These are phyloP conservation scores for Lentinula novae-zelandiae DNA, from an alignment of 1,284 basidiomycete species.

Conservation along the genomic window DNA sequence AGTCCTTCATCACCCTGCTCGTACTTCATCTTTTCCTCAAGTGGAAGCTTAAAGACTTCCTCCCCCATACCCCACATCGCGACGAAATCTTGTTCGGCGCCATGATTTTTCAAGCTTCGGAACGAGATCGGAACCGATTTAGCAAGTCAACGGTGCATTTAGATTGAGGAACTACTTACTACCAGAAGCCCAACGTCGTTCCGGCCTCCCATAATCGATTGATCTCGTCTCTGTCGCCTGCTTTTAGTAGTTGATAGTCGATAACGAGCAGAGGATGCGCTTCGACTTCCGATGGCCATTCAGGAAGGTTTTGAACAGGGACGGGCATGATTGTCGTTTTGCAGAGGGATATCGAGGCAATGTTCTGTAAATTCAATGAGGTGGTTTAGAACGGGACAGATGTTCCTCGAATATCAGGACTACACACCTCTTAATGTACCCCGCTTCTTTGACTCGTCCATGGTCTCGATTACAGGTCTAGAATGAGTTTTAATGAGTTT, in stretches of 20 bases:
- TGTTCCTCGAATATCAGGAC: too few species aligned
- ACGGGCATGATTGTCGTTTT: too few species aligned
- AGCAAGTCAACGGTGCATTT: not conserved
- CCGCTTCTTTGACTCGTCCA: too few species aligned
- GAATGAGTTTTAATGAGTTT: too few species aligned
- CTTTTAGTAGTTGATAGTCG: constrained; percentile 31
- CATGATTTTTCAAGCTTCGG: constrained; percentile 50
- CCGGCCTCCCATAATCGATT: constrained; percentile 32
- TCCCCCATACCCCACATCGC: constrained; percentile 53
- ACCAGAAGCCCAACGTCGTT: constrained; percentile 36
- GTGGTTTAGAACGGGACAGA: too few species aligned
- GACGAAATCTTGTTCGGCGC: constrained; percentile 38
- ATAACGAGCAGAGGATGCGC: constrained; percentile 34
- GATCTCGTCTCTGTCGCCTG: constrained; percentile 26
- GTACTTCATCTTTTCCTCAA: constrained; percentile 51
- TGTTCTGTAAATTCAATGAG: too few species aligned
- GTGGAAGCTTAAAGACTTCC: constrained; percentile 46
- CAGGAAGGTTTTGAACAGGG: too few species aligned
- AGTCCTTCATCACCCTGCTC: constrained; percentile 38
- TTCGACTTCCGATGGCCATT: constrained; percentile 29
- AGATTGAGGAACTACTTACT: constrained; percentile 25
- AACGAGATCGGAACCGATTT: not conserved
- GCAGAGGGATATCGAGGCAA: too few species aligned
- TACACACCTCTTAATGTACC: too few species aligned
- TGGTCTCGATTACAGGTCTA: too few species aligned